Evolutionary conservation across 768 basidiomycete genomes (phyloP).

Genomic region (Boletus huronensis): DNA sequence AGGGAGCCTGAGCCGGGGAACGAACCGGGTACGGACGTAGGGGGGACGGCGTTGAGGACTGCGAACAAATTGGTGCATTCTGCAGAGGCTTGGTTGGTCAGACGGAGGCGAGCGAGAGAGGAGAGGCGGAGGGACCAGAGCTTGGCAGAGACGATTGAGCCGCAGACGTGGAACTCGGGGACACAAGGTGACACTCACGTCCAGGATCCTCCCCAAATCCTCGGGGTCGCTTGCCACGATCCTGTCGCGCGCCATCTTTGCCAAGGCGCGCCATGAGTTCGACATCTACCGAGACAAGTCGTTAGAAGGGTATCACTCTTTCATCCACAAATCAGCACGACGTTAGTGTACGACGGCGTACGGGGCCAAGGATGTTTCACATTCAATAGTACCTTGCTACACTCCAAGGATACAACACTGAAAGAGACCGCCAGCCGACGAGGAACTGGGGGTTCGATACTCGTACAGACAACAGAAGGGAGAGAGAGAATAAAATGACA

Average conservation of each 20-base stretch:
- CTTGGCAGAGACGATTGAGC: constrained; percentile 35
- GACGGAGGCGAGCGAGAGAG: constrained; percentile 71
- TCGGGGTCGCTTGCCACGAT: constrained; percentile 69
- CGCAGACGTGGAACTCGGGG: background rate
- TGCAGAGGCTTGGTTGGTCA: constrained; percentile 84
- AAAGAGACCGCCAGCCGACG: constrained; percentile 11
- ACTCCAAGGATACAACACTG: constrained; percentile 21
- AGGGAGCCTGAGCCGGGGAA: constrained; percentile 40
- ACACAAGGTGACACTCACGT: constrained; percentile 43
- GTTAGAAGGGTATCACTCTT: constrained; percentile 13
- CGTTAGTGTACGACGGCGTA: background rate
- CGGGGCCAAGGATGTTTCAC: background rate
- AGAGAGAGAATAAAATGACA: constrained; percentile 14
- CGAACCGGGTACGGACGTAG: constrained; percentile 49
- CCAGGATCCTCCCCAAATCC: constrained; percentile 60
- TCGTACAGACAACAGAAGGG: constrained; percentile 24
- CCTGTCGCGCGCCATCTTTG: constrained; percentile 79
- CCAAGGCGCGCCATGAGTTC: constrained; percentile 83
- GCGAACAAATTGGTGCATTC: constrained; percentile 80
- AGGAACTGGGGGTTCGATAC: constrained; percentile 6
- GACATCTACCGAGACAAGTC: constrained; percentile 55
- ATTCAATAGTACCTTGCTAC: constrained; percentile 23
- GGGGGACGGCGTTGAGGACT: constrained; percentile 59
- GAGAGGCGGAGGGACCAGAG: constrained; percentile 84
- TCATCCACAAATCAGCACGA: background rate